Conservation (phyloP, 2,329 filamentous ascomycete genomes). For the Cladosporium sp. region DNA sequence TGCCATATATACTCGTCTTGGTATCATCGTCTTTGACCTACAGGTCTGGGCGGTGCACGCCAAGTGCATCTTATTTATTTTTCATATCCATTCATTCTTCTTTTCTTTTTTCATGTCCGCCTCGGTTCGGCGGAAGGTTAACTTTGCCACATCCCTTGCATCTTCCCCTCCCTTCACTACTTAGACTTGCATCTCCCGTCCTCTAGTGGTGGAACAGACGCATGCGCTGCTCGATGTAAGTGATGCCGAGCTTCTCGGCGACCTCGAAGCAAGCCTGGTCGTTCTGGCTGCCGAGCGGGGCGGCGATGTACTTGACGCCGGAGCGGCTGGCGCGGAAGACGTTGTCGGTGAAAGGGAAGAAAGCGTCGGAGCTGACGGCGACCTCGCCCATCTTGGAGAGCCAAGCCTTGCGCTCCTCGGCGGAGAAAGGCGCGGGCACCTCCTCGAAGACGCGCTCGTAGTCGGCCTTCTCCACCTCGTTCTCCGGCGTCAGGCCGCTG, state of each 20-base stretch:
- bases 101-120: not conserved
- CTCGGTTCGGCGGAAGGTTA: too few species aligned
- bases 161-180: not conserved
- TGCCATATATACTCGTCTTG: too few species aligned
- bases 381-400: conserved; percentile 76
- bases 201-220: conserved; percentile 89
- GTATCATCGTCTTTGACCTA: not conserved
- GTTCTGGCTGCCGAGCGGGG: conserved; percentile 86
- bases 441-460: conserved; percentile 91
- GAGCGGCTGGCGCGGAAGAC: conserved; percentile 86
- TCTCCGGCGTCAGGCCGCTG: conserved; percentile 80
- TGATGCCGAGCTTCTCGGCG: conserved; percentile 86
- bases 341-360: conserved; percentile 99
- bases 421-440: conserved; percentile 76
- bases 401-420: conserved; percentile 83
- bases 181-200: too few species aligned
- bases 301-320: conserved; percentile 93
- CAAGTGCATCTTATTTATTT: not conserved
- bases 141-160: too few species aligned
- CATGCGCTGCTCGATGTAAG: conserved; percentile 91
- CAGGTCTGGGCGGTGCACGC: not conserved
- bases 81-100: not conserved
- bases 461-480: conserved; percentile 75
- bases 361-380: conserved; percentile 88
- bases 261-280: conserved; percentile 79